Evolutionary conservation across 2,329 filamentous ascomycete genomes (phyloP).

Genomic region (Claviceps digitariae): DNA sequence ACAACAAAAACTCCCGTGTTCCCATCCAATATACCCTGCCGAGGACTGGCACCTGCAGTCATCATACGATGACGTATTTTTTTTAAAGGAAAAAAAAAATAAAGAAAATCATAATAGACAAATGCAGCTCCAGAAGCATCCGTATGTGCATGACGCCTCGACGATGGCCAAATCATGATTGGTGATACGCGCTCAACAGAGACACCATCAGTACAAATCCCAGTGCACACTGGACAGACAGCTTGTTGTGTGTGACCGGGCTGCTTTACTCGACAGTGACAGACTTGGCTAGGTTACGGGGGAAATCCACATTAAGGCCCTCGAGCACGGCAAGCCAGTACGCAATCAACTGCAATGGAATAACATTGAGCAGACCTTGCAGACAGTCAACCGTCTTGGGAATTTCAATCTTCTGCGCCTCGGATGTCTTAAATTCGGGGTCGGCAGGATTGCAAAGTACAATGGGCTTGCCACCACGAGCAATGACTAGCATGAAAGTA

Average conservation of each 20-base stretch:
- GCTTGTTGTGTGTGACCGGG: not conserved
- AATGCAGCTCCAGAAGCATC: slow-evolving; percentile 1
- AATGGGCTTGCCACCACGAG: slow-evolving; percentile 88
- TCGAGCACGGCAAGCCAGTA: slow-evolving; percentile 98
- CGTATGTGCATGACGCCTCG: not conserved
- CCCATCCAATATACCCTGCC: slow-evolving; percentile 4
- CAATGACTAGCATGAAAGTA: slow-evolving; percentile 58
- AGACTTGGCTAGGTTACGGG: slow-evolving; percentile 95
- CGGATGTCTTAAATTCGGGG: slow-evolving; percentile 72
- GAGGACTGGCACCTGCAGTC: not conserved
- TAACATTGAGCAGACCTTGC: slow-evolving; percentile 94
- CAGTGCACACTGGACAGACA: not conserved
- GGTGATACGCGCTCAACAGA: slow-evolving; percentile 5
- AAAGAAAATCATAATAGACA: not conserved
- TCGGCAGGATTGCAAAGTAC: slow-evolving; percentile 94
- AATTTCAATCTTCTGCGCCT: slow-evolving; percentile 95
- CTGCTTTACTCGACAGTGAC: slow-evolving; percentile 88
- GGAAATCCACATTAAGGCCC: slow-evolving; percentile 96
- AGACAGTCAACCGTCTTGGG: slow-evolving; percentile 90
- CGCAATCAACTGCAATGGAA: slow-evolving; percentile 92
- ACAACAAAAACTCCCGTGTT: slow-evolving; percentile 9
- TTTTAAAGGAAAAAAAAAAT: too few relatives aligned
- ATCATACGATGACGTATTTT: not conserved
- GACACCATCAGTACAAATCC: slow-evolving; percentile 1
- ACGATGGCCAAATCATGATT: slow-evolving; percentile 1